Evolutionary conservation across 1,284 basidiomycete genomes (phyloP).

Genomic region (Cutaneotrichosporon cutaneum): DNA sequence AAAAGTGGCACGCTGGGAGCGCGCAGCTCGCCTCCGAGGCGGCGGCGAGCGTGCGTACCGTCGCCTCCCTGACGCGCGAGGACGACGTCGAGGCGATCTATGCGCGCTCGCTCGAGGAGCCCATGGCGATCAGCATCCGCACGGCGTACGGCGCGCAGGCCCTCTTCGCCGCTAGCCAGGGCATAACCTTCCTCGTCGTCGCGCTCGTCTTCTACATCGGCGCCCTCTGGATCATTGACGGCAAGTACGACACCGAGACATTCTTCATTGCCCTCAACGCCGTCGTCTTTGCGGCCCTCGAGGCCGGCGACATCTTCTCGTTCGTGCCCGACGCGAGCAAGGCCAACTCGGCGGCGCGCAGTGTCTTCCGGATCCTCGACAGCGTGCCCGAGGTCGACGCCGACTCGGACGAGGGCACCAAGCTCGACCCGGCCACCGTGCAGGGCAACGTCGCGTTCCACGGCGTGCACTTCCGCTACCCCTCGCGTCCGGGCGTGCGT

Average conservation of each 20-base stretch:
- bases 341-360: slow-evolving; percentile 72
- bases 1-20: slow-evolving; percentile 74
- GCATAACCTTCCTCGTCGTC: slow-evolving; percentile 77
- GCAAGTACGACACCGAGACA: slow-evolving; percentile 60
- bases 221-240: slow-evolving; percentile 58
- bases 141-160: slow-evolving; percentile 70
- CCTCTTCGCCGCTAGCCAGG: slow-evolving; percentile 76
- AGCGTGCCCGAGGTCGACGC: slow-evolving; percentile 72
- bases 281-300: slow-evolving; percentile 38
- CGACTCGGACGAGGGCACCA: slow-evolving; percentile 69
- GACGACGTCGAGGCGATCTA: slow-evolving; percentile 73
- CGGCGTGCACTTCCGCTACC: slow-evolving; percentile 88
- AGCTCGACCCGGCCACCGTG: slow-evolving; percentile 57
- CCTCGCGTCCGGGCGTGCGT: slow-evolving; percentile 81
- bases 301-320: slow-evolving; percentile 66
- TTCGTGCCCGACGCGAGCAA: slow-evolving; percentile 92
- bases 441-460: slow-evolving; percentile 73
- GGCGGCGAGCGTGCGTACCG: slow-evolving; percentile 85
- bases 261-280: slow-evolving; percentile 84
- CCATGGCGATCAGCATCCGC: slow-evolving; percentile 63
- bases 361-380: slow-evolving; percentile 77
- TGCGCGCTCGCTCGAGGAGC: slow-evolving; percentile 68
- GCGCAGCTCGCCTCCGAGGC: slow-evolving; percentile 87
- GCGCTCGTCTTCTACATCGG: slow-evolving; percentile 63
- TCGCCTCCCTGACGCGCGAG: slow-evolving; percentile 82